Conservation (phyloP, 179 eudicot species). For the Kewa caespitosa region DNA sequence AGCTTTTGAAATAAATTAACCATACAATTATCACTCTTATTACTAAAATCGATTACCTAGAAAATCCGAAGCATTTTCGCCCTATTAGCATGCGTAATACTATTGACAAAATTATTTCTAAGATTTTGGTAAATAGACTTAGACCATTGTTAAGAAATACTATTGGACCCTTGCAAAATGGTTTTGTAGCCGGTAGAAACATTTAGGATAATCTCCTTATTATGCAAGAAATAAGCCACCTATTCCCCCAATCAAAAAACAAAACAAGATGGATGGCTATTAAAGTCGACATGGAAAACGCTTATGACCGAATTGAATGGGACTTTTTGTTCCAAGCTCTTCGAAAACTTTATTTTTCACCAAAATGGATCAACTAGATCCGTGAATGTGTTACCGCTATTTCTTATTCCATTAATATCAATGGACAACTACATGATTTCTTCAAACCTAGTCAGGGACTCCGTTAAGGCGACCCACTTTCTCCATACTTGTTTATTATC, state of each 20-base stretch:
- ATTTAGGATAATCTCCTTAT: background rate
- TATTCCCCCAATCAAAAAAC: background rate
- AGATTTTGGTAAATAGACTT: background rate
- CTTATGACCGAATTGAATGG: constrained; percentile 8
- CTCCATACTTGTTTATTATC: background rate
- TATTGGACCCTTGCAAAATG: background rate
- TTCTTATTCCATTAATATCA: background rate
- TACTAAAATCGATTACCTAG: background rate
- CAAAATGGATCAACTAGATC: background rate
- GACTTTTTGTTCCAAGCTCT: background rate
- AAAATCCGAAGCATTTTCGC: background rate
- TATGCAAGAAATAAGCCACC: background rate
- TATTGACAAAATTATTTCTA: background rate
- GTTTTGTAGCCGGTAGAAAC: background rate
- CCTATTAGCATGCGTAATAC: constrained; percentile 5
- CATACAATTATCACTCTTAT: background rate
- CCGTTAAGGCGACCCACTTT: background rate
- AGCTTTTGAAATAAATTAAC: background rate
- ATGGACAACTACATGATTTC: background rate
- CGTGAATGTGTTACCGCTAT: background rate
- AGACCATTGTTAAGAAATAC: background rate
- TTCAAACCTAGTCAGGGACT: background rate
- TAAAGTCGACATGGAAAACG: constrained; percentile 3
- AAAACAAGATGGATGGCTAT: background rate
- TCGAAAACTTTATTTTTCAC: background rate